phyloP scores from a whole-genome alignment of 2,329 filamentous ascomycete species.

The Catunica adiposa region DNA sequence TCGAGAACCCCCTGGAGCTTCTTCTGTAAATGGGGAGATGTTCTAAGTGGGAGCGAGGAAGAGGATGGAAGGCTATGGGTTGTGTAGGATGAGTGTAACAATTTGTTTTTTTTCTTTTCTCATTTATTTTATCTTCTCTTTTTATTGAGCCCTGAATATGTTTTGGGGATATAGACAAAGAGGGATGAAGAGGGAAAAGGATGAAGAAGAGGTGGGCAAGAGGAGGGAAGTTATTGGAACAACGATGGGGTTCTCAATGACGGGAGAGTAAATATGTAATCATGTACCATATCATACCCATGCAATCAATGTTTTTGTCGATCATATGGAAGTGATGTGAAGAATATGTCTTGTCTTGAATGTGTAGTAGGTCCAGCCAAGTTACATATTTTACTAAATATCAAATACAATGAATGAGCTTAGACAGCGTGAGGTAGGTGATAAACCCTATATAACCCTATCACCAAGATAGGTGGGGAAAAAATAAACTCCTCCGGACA shows the following conservation, averaged over 20 bases:
- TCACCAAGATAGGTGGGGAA: no score
- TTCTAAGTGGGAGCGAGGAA: not conserved
- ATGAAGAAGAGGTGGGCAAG: not conserved
- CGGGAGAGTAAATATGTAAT: not conserved
- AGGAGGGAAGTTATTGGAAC: not conserved
- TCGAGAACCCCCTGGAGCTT: constrained; percentile 93
- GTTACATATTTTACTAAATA: no score
- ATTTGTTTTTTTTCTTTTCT: not conserved
- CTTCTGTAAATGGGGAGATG: constrained; percentile 48
- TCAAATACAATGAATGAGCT: no score
- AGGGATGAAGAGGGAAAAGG: not conserved
- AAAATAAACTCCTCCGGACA: no score
- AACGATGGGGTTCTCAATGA: not conserved
- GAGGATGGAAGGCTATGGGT: not conserved
- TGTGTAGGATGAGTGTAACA: not conserved
- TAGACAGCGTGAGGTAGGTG: no score
- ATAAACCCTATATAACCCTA: no score
- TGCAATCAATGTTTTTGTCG: not conserved
- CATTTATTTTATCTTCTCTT: not conserved
- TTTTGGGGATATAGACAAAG: not conserved
- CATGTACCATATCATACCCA: not conserved
- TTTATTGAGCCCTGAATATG: not conserved
- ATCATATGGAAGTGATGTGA: no score
- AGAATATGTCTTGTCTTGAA: no score
- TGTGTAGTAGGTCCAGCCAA: no score